A percentile compares a stretch with the other conserved stretches of the same genome.
Conservation (phyloP, 1,284 basidiomycete genomes). For the Trichosporon sp. region DNA sequence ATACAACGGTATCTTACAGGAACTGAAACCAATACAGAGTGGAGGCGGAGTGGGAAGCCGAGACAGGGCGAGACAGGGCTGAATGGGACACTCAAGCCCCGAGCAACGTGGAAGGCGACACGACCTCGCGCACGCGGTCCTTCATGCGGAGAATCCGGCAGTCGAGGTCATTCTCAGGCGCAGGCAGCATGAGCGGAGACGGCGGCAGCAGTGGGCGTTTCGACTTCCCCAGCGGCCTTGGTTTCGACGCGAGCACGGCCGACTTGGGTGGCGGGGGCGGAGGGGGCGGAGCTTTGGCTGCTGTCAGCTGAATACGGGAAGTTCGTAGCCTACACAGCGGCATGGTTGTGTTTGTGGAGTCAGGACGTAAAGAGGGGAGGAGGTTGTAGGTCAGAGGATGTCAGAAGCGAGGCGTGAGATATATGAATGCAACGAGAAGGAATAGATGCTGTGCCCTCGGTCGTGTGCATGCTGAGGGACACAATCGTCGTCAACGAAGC, state of each 20-base stretch:
- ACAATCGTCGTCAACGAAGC: slow-evolving; percentile 9
- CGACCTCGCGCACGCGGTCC: background rate
- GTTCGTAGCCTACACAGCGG: background rate
- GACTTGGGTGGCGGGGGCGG: background rate
- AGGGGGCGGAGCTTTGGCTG: background rate
- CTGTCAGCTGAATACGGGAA: background rate
- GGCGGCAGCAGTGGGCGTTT: slow-evolving; percentile 11
- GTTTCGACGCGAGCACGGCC: background rate
- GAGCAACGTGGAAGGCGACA: background rate
- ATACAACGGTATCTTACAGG: background rate
- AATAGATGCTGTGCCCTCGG: background rate
- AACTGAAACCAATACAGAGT: background rate
- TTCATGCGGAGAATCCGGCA: background rate
- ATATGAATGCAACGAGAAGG: background rate
- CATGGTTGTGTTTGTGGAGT: background rate
- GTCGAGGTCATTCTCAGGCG: slow-evolving; percentile 4
- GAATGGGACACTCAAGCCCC: background rate
- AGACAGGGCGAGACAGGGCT: too few species aligned
- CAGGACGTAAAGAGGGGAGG: too few species aligned
- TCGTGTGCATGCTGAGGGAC: slow-evolving; percentile 1
- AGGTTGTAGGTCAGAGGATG: background rate
- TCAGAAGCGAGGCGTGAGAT: background rate
- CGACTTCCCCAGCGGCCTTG: background rate
- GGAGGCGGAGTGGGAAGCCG: too few species aligned
- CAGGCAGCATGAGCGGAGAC: slow-evolving; percentile 22